A percentile compares a stretch with the other conserved stretches of the same genome.
phyloP scores from a whole-genome alignment of 306 rosid genomes.

The Cucurbita pepo region DNA sequence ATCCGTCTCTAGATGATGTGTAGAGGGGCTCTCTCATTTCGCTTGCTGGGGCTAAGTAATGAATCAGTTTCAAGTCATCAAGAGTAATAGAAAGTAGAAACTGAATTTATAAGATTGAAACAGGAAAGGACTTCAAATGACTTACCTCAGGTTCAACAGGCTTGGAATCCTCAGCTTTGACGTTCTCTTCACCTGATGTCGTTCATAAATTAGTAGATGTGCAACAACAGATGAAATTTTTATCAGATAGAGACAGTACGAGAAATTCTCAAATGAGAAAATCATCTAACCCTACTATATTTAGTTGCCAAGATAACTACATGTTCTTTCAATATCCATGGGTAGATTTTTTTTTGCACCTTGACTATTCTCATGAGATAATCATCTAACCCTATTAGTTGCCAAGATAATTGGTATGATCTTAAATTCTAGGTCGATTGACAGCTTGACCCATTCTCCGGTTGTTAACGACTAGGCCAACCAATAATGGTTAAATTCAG shows the following conservation, averaged over 20 bases:
- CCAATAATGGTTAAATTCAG: not conserved
- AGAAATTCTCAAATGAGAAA: not conserved
- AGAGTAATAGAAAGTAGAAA: not conserved
- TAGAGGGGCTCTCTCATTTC: not conserved
- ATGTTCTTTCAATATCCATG: not conserved
- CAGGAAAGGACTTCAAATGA: not conserved
- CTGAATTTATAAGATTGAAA: not conserved
- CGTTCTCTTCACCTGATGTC: constrained; percentile 41
- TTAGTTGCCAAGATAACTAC: not conserved
- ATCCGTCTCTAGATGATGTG: not conserved
- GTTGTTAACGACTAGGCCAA: not conserved
- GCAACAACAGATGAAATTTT: not conserved
- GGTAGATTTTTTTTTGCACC: not conserved
- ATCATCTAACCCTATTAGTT: no score
- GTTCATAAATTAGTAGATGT: not conserved
- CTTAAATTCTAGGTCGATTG: not conserved
- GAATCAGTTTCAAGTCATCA: not conserved
- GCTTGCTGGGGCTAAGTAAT: not conserved
- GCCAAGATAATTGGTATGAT: no score
- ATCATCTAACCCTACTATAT: no score
- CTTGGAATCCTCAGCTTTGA: constrained; percentile 46
- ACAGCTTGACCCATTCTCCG: no score
- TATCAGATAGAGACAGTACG: not conserved
- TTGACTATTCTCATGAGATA: not conserved
- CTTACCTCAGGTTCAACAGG: constrained; percentile 41